phyloP scores from a whole-genome alignment of 306 rosid genomes.

The Gynostemma pentaphyllum region DNA sequence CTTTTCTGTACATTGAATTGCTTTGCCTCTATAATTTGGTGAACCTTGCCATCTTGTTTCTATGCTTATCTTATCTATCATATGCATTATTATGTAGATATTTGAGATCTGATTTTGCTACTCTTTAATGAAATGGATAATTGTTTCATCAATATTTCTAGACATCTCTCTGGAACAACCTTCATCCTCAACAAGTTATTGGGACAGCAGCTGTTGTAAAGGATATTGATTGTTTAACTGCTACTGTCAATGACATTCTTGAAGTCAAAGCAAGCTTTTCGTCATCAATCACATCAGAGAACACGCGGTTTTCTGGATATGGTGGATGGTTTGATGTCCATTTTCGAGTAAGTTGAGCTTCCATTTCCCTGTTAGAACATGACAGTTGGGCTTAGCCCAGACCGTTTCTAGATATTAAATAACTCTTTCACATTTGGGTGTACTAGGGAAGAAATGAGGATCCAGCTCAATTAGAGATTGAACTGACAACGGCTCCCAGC shows the following conservation, averaged over 20 bases:
- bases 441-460: constrained; percentile 80
- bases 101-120: neutral
- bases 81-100: neutral
- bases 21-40: neutral
- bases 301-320: constrained; percentile 60
- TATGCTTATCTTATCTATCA: neutral
- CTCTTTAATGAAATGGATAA: neutral
- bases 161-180: constrained; percentile 90
- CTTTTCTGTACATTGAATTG: neutral
- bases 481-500: constrained; percentile 91
- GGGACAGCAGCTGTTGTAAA: constrained; percentile 67
- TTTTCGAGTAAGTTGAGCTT: constrained; percentile 57
- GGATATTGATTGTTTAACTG: constrained; percentile 87
- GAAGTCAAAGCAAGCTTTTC: constrained; percentile 49
- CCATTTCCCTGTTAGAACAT: neutral
- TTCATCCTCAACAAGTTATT: constrained; percentile 80
- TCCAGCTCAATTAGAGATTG: constrained; percentile 63
- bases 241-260: constrained; percentile 63
- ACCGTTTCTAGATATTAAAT: neutral
- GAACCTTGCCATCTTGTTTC: neutral
- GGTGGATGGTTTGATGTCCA: constrained; percentile 99
- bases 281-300: constrained; percentile 39
- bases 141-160: constrained; percentile 17
- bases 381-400: constrained; percentile 4
- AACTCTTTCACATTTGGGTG: constrained; percentile 11